A percentile compares a stretch with the other conserved stretches of the same genome.
Evolutionary conservation across 73 alveolate species (phyloP).

Genomic region (Stentor coeruleus): DNA sequence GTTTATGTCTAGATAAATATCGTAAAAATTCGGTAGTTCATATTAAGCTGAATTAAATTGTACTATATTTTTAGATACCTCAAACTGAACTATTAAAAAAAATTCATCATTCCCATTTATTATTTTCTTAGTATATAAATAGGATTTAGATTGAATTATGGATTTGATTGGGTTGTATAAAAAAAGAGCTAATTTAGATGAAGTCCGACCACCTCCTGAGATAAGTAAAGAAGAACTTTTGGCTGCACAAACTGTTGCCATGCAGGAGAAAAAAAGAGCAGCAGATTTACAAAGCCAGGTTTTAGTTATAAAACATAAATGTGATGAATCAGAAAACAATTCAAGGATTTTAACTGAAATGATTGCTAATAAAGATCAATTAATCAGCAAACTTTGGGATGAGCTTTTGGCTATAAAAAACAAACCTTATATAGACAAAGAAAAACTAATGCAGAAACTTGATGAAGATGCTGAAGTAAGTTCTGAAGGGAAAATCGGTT

Average conservation of each 20-base stretch:
- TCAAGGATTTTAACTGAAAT: background rate
- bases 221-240: too few relatives aligned
- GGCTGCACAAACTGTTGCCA: too few relatives aligned
- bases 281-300: background rate
- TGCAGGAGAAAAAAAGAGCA: background rate
- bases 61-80: conserved; percentile 84
- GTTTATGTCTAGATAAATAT: conserved; percentile 97
- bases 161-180: too few relatives aligned
- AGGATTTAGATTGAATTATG: too few relatives aligned
- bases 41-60: conserved; percentile 33
- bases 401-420: background rate
- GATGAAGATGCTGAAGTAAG: background rate
- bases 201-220: too few relatives aligned
- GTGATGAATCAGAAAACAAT: background rate
- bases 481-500: background rate
- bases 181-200: too few relatives aligned
- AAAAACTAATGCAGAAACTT: background rate
- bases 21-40: conserved; percentile 81
- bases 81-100: conserved; percentile 89
- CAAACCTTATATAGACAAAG: background rate
- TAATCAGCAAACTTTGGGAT: background rate
- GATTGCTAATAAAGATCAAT: background rate
- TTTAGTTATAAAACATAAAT: too few relatives aligned
- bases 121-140: too few relatives aligned
- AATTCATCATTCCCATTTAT: conserved; percentile 95